These are phyloP conservation scores for Hydrangea macrophylla DNA, from an alignment of 148 eudicot species.

Conservation along the genomic window DNA sequence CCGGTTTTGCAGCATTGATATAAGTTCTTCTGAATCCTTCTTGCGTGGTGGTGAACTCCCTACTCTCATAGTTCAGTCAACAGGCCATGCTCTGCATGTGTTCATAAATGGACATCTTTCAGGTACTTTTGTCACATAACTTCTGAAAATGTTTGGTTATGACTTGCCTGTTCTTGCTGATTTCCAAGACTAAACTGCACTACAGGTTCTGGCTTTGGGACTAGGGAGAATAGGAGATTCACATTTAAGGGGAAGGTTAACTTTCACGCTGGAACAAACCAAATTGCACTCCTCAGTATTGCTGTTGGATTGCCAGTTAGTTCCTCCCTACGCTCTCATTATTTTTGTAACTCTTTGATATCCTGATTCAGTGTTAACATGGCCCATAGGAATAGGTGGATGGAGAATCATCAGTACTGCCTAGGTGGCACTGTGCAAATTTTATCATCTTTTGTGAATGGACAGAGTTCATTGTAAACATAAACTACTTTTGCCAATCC, in stretches of 20 bases:
- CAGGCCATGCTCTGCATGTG: constrained; percentile 84
- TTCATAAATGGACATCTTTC: constrained; percentile 81
- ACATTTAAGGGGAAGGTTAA: constrained; percentile 49
- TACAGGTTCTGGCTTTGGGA: constrained; percentile 79
- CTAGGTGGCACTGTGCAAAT: neutral
- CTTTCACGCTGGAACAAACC: constrained; percentile 62
- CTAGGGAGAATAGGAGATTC: constrained; percentile 57
- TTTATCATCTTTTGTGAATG: neutral
- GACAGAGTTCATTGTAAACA: neutral
- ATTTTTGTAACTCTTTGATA: neutral
- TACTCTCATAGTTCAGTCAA: constrained; percentile 64
- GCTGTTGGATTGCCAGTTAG: constrained; percentile 92
- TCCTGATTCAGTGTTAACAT: constrained; percentile 4
- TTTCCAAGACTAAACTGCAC: neutral
- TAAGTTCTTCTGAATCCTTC: constrained; percentile 69
- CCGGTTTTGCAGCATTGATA: constrained; percentile 53
- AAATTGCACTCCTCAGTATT: constrained; percentile 72
- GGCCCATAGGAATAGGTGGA: neutral
- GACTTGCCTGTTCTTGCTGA: constrained; percentile 11
- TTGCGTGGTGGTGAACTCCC: constrained; percentile 71
- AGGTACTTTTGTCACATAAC: constrained; percentile 37
- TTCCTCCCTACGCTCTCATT: constrained; percentile 1
- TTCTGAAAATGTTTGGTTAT: neutral
- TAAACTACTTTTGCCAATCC: neutral
- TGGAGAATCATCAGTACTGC: neutral